Evolutionary conservation across 108 stramenopile species (phyloP).

Genomic region (Mayamaea pseudoterrestris): DNA sequence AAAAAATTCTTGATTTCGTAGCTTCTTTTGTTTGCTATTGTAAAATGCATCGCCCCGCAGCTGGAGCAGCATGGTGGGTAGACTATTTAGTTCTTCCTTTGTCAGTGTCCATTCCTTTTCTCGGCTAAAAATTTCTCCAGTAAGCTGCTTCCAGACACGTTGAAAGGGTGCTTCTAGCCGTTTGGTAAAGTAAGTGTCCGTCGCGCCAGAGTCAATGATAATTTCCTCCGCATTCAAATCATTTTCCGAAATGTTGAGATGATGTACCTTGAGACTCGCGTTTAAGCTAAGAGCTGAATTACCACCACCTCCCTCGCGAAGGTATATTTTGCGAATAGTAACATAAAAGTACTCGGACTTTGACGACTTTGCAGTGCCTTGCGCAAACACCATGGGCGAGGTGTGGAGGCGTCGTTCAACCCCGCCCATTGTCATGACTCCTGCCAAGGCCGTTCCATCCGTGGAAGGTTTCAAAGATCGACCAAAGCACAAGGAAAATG

Average conservation of each 20-base stretch:
- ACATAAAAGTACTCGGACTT: conserved; percentile 10
- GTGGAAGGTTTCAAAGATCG: conserved; percentile 22
- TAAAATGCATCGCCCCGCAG: conserved; percentile 18
- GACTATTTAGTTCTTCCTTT: conserved; percentile 26
- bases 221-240: conserved; percentile 25
- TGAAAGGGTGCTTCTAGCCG: conserved; percentile 12
- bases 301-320: conserved; percentile 40
- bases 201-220: conserved; percentile 84
- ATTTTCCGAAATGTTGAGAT: conserved; percentile 9
- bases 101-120: too few relatives aligned
- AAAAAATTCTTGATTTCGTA: conserved; percentile 27
- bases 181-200: conserved; percentile 64
- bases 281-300: conserved; percentile 5
- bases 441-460: conserved; percentile 38
- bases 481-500: conserved; percentile 52
- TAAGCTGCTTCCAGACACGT: conserved; percentile 9
- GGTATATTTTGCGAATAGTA: conserved; percentile 38
- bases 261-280: conserved; percentile 13
- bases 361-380: not conserved
- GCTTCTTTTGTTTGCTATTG: conserved; percentile 12
- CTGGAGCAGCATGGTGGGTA: conserved; percentile 79
- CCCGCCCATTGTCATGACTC: conserved; percentile 84
- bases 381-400: conserved; percentile 68
- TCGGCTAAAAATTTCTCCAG: conserved; percentile 6
- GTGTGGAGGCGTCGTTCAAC: conserved; percentile 59